Evolutionary conservation across 441 rosid genomes (phyloP).

Genomic region (Aquilaria agallochum): DNA sequence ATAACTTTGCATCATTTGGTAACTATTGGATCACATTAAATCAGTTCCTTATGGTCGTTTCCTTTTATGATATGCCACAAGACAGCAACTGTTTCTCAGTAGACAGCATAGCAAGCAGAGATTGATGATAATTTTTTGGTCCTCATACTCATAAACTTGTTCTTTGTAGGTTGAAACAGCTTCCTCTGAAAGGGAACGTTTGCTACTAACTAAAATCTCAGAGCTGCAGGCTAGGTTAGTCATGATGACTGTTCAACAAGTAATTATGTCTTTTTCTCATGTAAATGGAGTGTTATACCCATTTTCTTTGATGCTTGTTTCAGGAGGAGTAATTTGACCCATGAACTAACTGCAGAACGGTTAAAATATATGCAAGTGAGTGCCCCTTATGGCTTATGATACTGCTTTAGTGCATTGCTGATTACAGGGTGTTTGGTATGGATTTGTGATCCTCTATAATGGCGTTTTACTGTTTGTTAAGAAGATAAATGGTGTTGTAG

Average conservation of each 20-base stretch:
- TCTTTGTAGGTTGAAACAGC: conserved; percentile 55
- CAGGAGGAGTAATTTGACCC: conserved; percentile 75
- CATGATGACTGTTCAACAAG: conserved; percentile 11
- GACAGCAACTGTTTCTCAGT: too few species aligned
- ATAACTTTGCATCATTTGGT: too few species aligned
- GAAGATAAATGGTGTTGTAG: neutral
- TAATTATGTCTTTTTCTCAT: conserved; percentile 9
- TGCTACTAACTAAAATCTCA: conserved; percentile 52
- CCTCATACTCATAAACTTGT: conserved; percentile 9
- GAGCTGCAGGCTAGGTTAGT: conserved; percentile 83
- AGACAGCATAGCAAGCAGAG: too few species aligned
- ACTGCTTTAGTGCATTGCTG: neutral
- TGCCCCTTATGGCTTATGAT: conserved; percentile 6
- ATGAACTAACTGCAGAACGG: conserved; percentile 77
- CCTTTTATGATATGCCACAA: too few species aligned
- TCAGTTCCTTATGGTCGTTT: too few species aligned
- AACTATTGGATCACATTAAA: too few species aligned
- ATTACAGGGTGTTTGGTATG: neutral
- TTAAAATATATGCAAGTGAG: conserved; percentile 68
- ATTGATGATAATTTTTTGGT: too few species aligned
- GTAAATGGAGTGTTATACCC: conserved; percentile 1
- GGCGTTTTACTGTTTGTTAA: neutral
- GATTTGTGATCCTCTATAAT: neutral
- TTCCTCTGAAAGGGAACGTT: conserved; percentile 76
- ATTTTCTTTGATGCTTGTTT: conserved; percentile 9